Conservation (phyloP, 768 basidiomycete genomes). For the Mycena venus region DNA sequence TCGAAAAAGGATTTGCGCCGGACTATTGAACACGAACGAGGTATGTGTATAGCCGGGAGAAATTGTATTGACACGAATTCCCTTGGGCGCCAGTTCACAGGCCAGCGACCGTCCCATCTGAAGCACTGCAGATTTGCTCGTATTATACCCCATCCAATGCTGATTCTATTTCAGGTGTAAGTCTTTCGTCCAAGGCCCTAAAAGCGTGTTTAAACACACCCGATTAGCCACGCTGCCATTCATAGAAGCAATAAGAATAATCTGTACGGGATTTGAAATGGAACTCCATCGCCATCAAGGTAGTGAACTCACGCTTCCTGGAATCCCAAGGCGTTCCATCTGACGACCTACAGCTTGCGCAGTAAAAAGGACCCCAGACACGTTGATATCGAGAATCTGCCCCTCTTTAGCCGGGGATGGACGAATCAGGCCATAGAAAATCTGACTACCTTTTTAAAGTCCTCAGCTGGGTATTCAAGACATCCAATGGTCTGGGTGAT, state of each 20-base stretch:
- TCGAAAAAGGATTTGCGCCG: not conserved
- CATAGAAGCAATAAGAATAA: conserved; percentile 72
- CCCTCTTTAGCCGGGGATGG: not conserved
- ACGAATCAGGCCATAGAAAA: not conserved
- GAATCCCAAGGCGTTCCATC: conserved; percentile 62
- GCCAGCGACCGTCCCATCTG: conserved; percentile 86
- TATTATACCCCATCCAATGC: conserved; percentile 80
- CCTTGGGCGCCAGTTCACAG: conserved; percentile 76
- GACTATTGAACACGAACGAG: not conserved
- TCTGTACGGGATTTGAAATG: too few species aligned
- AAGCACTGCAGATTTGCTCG: conserved; percentile 82
- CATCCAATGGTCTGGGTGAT: conserved; percentile 75
- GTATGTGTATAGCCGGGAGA: conserved; percentile 75
- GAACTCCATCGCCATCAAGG: too few species aligned
- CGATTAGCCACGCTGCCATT: conserved; percentile 77
- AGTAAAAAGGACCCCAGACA: conserved; percentile 65
- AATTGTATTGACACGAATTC: conserved; percentile 78
- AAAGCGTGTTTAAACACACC: too few species aligned
- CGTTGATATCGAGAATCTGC: conserved; percentile 68
- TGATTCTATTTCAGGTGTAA: too few species aligned
- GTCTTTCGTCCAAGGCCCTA: too few species aligned
- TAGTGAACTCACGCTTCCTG: conserved; percentile 68
- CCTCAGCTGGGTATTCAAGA: conserved; percentile 72
- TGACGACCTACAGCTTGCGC: conserved; percentile 72
- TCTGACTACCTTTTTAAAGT: conserved; percentile 75